Conservation (phyloP, 345 rosid genomes). For the Salix suchowensis region DNA sequence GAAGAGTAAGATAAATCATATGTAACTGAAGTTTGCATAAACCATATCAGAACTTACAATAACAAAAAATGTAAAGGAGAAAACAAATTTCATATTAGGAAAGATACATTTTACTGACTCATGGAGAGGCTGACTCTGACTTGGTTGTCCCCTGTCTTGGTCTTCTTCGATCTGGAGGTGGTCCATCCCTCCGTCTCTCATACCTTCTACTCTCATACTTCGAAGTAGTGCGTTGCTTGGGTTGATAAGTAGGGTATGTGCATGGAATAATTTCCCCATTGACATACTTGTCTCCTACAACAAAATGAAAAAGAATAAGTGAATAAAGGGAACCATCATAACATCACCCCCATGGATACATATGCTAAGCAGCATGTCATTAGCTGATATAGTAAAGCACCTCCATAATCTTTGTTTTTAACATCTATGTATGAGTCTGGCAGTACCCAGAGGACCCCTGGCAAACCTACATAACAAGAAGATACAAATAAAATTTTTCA, state of each 20-base stretch:
- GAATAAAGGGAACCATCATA: not conserved
- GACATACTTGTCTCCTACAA: slow-evolving; percentile 77
- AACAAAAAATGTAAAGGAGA: not conserved
- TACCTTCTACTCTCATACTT: slow-evolving; percentile 62
- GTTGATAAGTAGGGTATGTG: slow-evolving; percentile 91
- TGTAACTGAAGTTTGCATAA: not conserved
- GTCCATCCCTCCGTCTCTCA: slow-evolving; percentile 82
- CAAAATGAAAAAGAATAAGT: not conserved
- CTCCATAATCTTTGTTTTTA: slow-evolving; percentile 98
- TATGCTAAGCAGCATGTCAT: not conserved
- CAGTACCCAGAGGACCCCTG: slow-evolving; percentile 96
- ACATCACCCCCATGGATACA: too few relatives aligned
- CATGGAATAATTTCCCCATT: slow-evolving; percentile 93
- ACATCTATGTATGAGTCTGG: slow-evolving; percentile 96
- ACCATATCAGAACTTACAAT: not conserved
- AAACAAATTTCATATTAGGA: not conserved
- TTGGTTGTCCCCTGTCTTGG: slow-evolving; percentile 47
- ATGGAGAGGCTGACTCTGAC: slow-evolving; percentile 50
- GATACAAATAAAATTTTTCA: not conserved
- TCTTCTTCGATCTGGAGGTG: slow-evolving; percentile 62
- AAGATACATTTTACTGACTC: slow-evolving; percentile 6
- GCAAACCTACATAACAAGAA: slow-evolving; percentile 57
- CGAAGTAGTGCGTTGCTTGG: slow-evolving; percentile 59
- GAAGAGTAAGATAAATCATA: not conserved
- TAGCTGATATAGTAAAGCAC: slow-evolving; percentile 24